Evolutionary conservation across 768 basidiomycete species (phyloP).

Genomic region (Leccinellum luteum): DNA sequence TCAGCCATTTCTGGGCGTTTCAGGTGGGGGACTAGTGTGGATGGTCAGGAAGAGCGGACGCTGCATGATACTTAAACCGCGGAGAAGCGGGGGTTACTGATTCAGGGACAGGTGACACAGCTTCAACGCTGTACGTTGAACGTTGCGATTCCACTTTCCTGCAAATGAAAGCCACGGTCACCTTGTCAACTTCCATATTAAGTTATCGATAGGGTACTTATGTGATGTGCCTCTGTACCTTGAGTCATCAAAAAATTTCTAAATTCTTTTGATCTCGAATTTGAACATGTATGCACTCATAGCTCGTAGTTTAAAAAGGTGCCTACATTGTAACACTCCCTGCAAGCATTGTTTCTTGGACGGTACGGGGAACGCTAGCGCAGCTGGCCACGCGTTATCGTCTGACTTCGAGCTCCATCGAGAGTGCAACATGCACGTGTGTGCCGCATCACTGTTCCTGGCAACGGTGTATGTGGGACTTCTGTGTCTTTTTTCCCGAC

Average conservation of each 20-base stretch:
- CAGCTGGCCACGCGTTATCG: not conserved
- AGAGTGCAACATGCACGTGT: no score
- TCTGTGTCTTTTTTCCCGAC: not conserved
- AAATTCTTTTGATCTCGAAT: not conserved
- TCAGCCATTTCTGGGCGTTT: conserved; percentile 4
- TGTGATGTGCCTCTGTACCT: not conserved
- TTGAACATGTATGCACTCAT: not conserved
- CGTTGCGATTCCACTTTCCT: no score
- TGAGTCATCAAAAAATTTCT: not conserved
- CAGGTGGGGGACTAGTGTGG: not conserved
- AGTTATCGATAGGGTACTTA: not conserved
- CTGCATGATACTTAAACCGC: conserved; percentile 5
- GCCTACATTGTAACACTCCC: not conserved
- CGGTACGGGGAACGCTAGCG: not conserved
- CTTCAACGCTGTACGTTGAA: not conserved
- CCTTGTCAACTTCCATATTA: not conserved
- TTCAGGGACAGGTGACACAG: conserved; percentile 3
- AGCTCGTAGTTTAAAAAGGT: not conserved
- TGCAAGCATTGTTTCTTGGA: not conserved
- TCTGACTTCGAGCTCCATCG: not conserved
- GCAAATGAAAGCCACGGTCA: not conserved
- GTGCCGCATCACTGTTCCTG: not conserved
- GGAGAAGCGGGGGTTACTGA: conserved; percentile 1
- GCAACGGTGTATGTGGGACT: not conserved
- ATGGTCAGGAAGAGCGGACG: not conserved